Base-by-base conservation (phyloP, 2,329 filamentous ascomycete genomes). In the Domatiomyces globalis region DNA sequence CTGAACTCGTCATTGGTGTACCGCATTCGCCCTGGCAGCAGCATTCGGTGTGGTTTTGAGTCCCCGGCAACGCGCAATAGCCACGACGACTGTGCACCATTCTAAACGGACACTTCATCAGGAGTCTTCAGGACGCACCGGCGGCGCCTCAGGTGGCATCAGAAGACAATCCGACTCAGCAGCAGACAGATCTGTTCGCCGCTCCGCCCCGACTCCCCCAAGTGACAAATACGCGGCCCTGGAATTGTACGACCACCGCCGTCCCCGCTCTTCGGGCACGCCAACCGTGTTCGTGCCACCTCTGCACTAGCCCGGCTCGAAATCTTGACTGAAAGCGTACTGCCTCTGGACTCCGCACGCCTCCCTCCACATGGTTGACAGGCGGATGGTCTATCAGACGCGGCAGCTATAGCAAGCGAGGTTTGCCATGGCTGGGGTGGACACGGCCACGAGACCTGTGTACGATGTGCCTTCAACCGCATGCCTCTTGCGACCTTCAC, bases 351-450 rank as follows among this genome's bases (percentile, higher is more conserved):
- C 49, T 49, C 48, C 33, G 17, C 50, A 52, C 25, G 22, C 49
- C 42, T 50, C 49, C 45, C 51, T 47, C 55, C 57, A 55, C 54
- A 58, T 59, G 58, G 54, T 59, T 46, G 43, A 33, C 25, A 49
- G 42, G 19, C 19, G 20, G 19, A 7, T 47, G 17, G 19, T 25
- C 17, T 36, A n/a, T 42, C 20, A 15, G n/a, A 44, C 22, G 51
- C 18, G 33, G 43, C 17, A 15, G 17, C 17, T 18, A 43, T 17
- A 27, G 22, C 42, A 33, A 17, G 45, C 17, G 45, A 18, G 45
- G n/a, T 27, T 36, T 20, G 43, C 10, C 17, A 61, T 61, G 58
- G 57, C 58, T 15, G 49, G 56, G 43, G 47, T 59, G 15, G 58
- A 61, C 33, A 33, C 49, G 48, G 45, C 48, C 25, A 36, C 50